Evolutionary conservation across 129 eudicot species (phyloP).

Genomic region (Centaurea solstitialis): DNA sequence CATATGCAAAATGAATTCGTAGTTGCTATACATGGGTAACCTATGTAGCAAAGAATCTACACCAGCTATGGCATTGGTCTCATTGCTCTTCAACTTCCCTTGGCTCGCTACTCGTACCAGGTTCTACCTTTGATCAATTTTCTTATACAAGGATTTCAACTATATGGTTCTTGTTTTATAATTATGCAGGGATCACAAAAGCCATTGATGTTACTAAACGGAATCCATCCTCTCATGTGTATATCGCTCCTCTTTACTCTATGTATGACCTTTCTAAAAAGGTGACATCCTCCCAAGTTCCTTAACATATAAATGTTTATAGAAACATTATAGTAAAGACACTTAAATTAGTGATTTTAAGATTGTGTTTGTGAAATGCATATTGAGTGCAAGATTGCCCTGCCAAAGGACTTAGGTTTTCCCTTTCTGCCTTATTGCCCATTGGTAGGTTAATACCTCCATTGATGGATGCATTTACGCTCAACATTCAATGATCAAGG

Average conservation of each 20-base stretch:
- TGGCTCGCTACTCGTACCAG: too few relatives aligned
- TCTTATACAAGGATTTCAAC: too few relatives aligned
- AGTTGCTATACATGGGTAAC: too few relatives aligned
- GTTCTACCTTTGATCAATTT: too few relatives aligned
- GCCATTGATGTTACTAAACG: conserved; percentile 68
- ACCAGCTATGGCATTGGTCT: too few relatives aligned
- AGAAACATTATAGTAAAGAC: neutral
- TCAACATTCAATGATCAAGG: too few relatives aligned
- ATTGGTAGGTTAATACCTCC: conserved; percentile 55
- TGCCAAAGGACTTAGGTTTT: conserved; percentile 86
- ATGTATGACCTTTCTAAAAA: conserved; percentile 70
- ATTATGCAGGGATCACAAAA: conserved; percentile 65
- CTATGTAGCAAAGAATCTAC: too few relatives aligned
- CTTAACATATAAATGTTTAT: neutral
- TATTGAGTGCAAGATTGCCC: conserved; percentile 72
- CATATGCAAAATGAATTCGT: too few relatives aligned
- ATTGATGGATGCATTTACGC: conserved; percentile 2
- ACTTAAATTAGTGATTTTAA: conserved; percentile 10
- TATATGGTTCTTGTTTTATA: too few relatives aligned
- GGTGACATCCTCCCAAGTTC: conserved; percentile 40
- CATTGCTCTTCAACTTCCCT: too few relatives aligned
- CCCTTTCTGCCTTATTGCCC: conserved; percentile 87
- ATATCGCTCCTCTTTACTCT: conserved; percentile 62
- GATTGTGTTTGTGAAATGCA: conserved; percentile 25
- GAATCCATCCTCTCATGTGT: conserved; percentile 66